Conservation (phyloP, 495 filamentous ascomycete genomes). For the Letharia columbiana region DNA sequence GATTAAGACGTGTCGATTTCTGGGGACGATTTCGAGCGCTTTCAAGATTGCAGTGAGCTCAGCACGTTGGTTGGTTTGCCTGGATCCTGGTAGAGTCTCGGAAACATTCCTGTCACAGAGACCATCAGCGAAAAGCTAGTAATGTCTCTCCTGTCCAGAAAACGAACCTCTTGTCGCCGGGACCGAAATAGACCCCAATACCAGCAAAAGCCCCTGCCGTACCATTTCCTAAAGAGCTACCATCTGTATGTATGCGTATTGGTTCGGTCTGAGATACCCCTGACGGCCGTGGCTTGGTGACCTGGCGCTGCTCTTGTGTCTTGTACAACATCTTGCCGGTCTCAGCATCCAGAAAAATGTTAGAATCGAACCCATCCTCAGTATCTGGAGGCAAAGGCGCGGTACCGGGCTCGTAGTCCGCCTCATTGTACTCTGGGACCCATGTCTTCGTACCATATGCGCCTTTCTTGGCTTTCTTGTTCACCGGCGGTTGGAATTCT, state of each 20-base stretch:
- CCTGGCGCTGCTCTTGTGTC: constrained; percentile 38
- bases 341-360: constrained; percentile 44
- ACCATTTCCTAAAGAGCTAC: constrained; percentile 74
- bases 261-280: constrained; percentile 39
- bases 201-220: constrained; percentile 62
- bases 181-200: constrained; percentile 81
- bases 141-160: constrained; percentile 21
- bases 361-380: constrained; percentile 56
- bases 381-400: constrained; percentile 47
- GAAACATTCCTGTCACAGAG: constrained; percentile 64
- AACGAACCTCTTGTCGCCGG: constrained; percentile 56
- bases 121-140: constrained; percentile 12
- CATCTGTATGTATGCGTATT: constrained; percentile 80
- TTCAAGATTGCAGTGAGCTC: constrained; percentile 83
- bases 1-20: constrained; percentile 56
- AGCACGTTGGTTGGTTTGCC: constrained; percentile 90
- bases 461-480: constrained; percentile 36
- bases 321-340: constrained; percentile 56
- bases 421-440: constrained; percentile 28
- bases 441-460: constrained; percentile 28
- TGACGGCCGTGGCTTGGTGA: constrained; percentile 35
- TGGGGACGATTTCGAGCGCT: constrained; percentile 66
- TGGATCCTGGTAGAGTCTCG: constrained; percentile 61
- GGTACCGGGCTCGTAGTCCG: constrained; percentile 43
- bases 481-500: constrained; percentile 6